Evolutionary conservation across 345 rosid species (phyloP), one percentile per base, ranked within the genome.

Genomic region (Linum tenue): DNA sequence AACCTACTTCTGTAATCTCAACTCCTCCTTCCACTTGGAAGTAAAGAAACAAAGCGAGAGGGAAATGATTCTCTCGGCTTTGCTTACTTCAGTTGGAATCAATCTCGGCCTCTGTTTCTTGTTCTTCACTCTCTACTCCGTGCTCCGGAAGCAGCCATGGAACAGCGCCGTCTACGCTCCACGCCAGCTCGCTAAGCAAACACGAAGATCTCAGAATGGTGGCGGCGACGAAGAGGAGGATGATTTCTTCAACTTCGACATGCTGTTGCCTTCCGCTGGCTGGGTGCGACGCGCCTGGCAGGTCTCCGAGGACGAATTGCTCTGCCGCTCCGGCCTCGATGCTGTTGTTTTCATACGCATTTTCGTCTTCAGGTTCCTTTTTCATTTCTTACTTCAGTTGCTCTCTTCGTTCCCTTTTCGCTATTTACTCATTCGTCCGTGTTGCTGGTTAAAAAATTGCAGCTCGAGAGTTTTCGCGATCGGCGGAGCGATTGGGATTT

Each of bases 401-500:
- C 63, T 38, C 63, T 37, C 3, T 41, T 62, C 68, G 38, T 69
- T 58, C 37, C 11, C 35, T 41, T 60, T 68, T 62, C 22, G n/a
- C 55, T 63, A 16, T 64, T 39, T 38, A 22, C 40, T 66, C 48
- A 42, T 39, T 38, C 39, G 16, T 38, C 3, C 12, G 9, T 60
- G 48, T 60, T 12, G 68, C 72, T 65, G 2, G 59, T 73, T 72
- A 66, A 66, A 66, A 22, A 69, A 61, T 50, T 88, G 82, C 89
- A 92, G 99, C 79, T 82, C 90, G 83, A 88, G 80, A 77, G 86
- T 92, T 67, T 92, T 90, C 81, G 67, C 84, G 74, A 81, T 90
- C 55, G 92, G 95, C 67, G 99, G 92, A 65, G 67, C 90, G 71
- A 84, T 92, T 62, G 99, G 99, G 66, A 64, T 84, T 73, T 83